Evolutionary conservation across 2,329 filamentous ascomycete genomes (phyloP).

Genomic region (Aspergillus chevalieri): DNA sequence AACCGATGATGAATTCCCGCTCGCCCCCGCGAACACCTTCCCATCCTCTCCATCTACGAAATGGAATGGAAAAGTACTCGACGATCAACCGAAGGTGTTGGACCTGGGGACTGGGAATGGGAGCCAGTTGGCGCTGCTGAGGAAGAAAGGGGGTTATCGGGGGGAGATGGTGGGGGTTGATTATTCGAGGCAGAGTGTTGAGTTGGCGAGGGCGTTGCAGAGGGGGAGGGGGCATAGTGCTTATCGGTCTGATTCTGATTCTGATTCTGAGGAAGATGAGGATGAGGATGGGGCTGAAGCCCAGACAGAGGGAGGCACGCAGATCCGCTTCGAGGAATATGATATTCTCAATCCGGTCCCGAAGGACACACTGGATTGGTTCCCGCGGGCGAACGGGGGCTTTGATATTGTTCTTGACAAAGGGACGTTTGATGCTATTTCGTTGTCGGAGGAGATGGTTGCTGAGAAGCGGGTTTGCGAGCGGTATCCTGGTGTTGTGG

Average conservation of each 20-base stretch:
- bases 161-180: constrained; percentile 79
- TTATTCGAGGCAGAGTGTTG: constrained; percentile 70
- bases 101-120: constrained; percentile 95
- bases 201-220: constrained; percentile 63
- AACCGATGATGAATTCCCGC: constrained; percentile 42
- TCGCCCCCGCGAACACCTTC: constrained; percentile 34
- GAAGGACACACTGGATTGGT: constrained; percentile 29
- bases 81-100: constrained; percentile 49
- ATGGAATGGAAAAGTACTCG: constrained; percentile 1
- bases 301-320: constrained; percentile 4
- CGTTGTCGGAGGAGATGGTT: constrained; percentile 46
- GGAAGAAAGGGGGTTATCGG: constrained; percentile 57
- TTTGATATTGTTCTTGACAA: constrained; percentile 97
- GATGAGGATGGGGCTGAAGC: constrained; percentile 23
- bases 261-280: constrained; percentile 48
- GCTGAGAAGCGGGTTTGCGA: constrained; percentile 58
- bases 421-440: constrained; percentile 94
- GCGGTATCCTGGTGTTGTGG: constrained; percentile 64
- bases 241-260: constrained; percentile 30
- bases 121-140: constrained; percentile 75
- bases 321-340: constrained; percentile 55
- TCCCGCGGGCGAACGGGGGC: constrained; percentile 42
- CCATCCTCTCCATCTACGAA: neutral
- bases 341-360: constrained; percentile 50
- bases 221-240: constrained; percentile 26